phyloP scores from a whole-genome alignment of 257 asterid genomes.

The Solanum verrucosum region DNA sequence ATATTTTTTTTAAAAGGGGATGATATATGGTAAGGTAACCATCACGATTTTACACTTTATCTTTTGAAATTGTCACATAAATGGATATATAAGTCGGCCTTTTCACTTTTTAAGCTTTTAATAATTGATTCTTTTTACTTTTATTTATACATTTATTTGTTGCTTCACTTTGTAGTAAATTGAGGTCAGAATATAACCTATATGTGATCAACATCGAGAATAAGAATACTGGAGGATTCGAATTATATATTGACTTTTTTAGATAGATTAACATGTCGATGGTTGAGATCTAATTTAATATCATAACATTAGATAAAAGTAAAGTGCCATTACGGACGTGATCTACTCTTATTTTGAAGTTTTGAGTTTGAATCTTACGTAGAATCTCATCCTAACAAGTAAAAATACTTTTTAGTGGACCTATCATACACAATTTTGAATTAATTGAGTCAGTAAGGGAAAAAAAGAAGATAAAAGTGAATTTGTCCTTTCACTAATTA shows the following conservation, averaged over 20 bases:
- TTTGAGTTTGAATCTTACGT: background rate
- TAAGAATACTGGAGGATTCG: background rate
- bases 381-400: background rate
- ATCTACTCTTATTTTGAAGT: background rate
- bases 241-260: background rate
- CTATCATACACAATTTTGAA: background rate
- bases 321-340: fast-evolving
- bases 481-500: background rate
- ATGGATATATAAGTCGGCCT: background rate
- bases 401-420: background rate
- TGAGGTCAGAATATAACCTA: background rate
- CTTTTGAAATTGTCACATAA: background rate
- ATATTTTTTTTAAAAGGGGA: background rate
- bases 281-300: background rate
- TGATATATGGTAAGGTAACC: background rate
- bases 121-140: background rate
- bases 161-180: background rate
- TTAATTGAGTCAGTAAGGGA: background rate
- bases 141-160: background rate
- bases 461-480: background rate
- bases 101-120: background rate
- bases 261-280: background rate
- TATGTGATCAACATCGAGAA: background rate
- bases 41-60: background rate
- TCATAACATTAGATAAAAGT: background rate